Base-by-base conservation (phyloP, 1,284 basidiomycete species). In the Limonomyces culmigenus region DNA sequence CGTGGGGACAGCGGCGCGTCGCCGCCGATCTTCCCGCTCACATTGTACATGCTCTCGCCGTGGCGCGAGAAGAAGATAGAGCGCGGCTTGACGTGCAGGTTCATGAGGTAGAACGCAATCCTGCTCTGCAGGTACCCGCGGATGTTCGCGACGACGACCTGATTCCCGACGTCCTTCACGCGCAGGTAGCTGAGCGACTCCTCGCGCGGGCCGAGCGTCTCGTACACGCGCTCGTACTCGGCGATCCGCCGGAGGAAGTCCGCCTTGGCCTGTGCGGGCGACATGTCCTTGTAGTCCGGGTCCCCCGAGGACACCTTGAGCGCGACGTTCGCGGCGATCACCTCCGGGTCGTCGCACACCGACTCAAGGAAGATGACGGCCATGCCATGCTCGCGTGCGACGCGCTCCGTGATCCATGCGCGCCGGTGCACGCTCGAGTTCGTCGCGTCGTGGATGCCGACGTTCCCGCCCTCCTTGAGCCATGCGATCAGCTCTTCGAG, bases 1-100 rank as follows among this genome's bases (percentile, higher is more conserved):
- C 80, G 72, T 29, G 72, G 66, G 0, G 91, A 96, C 23, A 99
- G 62, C 16, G 76, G 59, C 1, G 92, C 85, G 52, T 99, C 95
- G 10, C 95, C 95, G 14, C 95, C 95, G 44, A 99, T 96, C 60
- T 93, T 88, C 19, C 93, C 93, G 47, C 89, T 79, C 3, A 98
- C 77, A 50, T 99, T 99, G 59, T 74, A 97, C 59, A 93, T 86
- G 49, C 89, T 95, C 58, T 99, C 95, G 11, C 95, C 95, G 50
- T 99, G 95, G 86, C 92, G 47, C n/a, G 95, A 96, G 45, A 99
- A 76, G 57, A 92, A 99, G 47, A 99, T 97, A 53, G 83, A 89
- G 41, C 95, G 68, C 11, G 95, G 93, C 49, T 96, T 95, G 43
- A 98, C 63, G 53, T 99, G 95, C 47, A 97, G 56, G 57, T 98